Conservation (phyloP, 2,329 filamentous ascomycete species). For the Pseudocercospora pini-densiflorae region DNA sequence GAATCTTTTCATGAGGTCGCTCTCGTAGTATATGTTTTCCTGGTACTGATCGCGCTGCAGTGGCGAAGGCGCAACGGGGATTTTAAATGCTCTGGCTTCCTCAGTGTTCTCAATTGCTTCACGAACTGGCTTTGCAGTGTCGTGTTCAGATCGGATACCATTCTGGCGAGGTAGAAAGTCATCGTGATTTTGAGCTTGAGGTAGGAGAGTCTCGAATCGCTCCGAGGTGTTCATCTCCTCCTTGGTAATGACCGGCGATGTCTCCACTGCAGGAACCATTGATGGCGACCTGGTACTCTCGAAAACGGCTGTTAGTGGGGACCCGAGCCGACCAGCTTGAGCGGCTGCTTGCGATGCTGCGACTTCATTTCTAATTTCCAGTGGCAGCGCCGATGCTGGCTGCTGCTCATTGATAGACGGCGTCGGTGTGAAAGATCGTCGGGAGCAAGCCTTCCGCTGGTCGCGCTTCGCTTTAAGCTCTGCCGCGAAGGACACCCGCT, state of each 20-base stretch:
- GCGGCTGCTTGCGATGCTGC: constrained; percentile 22
- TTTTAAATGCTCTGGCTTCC: constrained; percentile 25
- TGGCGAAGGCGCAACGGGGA: constrained; percentile 37
- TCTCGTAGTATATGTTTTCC: constrained; percentile 29
- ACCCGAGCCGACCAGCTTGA: constrained; percentile 17
- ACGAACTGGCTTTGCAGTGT: not conserved
- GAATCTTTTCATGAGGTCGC: constrained; percentile 34
- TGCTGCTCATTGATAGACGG: constrained; percentile 12
- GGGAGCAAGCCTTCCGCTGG: not conserved
- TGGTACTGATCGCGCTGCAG: constrained; percentile 41
- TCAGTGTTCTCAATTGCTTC: constrained; percentile 24
- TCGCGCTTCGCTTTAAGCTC: constrained; percentile 27
- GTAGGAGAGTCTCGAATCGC: constrained; percentile 40
- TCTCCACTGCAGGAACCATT: constrained; percentile 37
- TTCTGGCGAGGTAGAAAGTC: constrained; percentile 9
- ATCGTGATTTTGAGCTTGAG: constrained; percentile 27
- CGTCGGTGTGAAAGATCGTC: constrained; percentile 16
- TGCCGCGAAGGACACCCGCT: constrained; percentile 20
- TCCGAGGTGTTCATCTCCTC: constrained; percentile 43
- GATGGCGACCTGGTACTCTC: constrained; percentile 40
- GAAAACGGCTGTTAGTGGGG: constrained; percentile 18
- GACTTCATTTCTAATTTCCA: constrained; percentile 27
- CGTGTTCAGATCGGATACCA: constrained; percentile 1
- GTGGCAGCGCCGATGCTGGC: constrained; percentile 31
- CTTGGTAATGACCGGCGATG: constrained; percentile 29